Conservation (phyloP, 495 filamentous ascomycete species). For the Penicillium subrubescens region DNA sequence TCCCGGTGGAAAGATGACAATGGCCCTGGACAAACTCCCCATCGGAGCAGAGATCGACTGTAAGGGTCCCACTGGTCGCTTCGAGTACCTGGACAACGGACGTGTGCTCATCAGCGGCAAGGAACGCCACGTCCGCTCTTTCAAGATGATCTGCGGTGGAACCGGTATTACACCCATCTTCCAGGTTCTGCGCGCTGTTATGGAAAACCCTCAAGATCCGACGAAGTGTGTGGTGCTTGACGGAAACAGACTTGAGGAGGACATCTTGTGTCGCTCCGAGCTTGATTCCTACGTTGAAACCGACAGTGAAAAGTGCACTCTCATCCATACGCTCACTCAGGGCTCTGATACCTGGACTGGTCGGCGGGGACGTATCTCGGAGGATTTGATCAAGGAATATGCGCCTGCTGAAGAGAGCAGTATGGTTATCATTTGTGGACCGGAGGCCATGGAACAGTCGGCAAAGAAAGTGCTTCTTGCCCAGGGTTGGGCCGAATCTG, state of each 20-base stretch:
- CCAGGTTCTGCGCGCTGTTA: slow-evolving; percentile 80
- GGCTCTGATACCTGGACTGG: slow-evolving; percentile 68
- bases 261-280: slow-evolving; percentile 82
- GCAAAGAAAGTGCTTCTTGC: slow-evolving; percentile 61
- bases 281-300: slow-evolving; percentile 62
- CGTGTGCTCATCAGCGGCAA: slow-evolving; percentile 62
- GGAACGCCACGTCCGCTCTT: slow-evolving; percentile 60
- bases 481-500: slow-evolving; percentile 76
- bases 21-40: slow-evolving; percentile 72
- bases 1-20: slow-evolving; percentile 83
- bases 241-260: slow-evolving; percentile 77
- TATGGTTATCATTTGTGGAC: slow-evolving; percentile 84
- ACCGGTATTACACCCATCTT: slow-evolving; percentile 91
- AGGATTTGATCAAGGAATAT: slow-evolving; percentile 62
- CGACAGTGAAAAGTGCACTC: slow-evolving; percentile 57
- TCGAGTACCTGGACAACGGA: slow-evolving; percentile 76
- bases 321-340: slow-evolving; percentile 75
- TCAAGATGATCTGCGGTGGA: slow-evolving; percentile 90
- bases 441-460: slow-evolving; percentile 73
- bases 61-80: slow-evolving; percentile 90
- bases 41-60: slow-evolving; percentile 75
- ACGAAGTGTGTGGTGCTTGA: slow-evolving; percentile 74
- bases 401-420: slow-evolving; percentile 53
- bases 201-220: slow-evolving; percentile 58
- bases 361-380: slow-evolving; percentile 66